Percentiles rank a stretch among this genome's conserved stretches.
phyloP scores from a whole-genome alignment of 23 red algal species.

The Gracilaria domingensis region DNA sequence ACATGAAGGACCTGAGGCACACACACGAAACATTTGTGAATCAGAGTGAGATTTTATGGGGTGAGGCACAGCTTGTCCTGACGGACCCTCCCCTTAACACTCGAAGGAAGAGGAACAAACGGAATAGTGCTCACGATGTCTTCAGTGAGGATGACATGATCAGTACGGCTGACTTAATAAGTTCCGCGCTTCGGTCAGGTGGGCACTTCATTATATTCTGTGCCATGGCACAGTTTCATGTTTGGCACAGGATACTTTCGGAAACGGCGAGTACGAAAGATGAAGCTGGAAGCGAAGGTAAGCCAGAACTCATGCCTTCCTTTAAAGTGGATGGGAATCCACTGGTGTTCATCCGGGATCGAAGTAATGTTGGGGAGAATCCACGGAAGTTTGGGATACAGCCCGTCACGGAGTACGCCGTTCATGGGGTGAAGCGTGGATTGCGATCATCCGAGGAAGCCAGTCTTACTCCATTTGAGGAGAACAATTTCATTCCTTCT shows the following conservation, averaged over 20 bases:
- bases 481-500: conserved; percentile 35
- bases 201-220: conserved; percentile 37
- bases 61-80: conserved; percentile 29
- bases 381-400: no score
- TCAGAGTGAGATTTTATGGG: no score
- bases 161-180: background rate
- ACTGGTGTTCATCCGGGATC: conserved; percentile 27
- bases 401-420: background rate
- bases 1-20: no score
- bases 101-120: background rate
- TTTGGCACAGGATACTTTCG: background rate
- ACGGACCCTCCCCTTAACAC: conserved; percentile 49
- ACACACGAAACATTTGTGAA: no score
- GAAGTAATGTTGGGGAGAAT: no score
- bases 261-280: background rate
- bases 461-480: background rate
- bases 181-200: conserved; percentile 8
- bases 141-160: conserved; percentile 13
- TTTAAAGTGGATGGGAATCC: conserved; percentile 32
- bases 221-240: background rate
- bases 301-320: background rate
- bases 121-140: background rate
- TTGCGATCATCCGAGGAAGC: background rate
- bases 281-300: background rate
- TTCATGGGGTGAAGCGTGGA: conserved; percentile 1